Evolutionary conservation across 768 basidiomycete genomes (phyloP).

Genomic region (Calocera cornea): DNA sequence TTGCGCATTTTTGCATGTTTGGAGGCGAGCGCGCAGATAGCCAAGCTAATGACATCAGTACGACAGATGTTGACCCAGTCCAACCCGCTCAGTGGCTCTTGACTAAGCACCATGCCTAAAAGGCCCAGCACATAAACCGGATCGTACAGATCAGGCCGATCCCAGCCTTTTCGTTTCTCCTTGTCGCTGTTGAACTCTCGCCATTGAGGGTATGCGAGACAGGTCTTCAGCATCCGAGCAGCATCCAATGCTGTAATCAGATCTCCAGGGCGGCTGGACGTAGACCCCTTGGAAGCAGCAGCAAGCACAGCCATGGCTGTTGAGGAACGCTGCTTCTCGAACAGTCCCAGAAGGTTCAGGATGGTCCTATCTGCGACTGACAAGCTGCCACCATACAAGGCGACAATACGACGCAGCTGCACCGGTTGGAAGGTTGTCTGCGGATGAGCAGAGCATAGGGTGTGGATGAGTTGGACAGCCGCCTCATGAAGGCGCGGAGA

Average conservation of each 20-base stretch:
- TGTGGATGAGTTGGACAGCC: slow-evolving; percentile 43
- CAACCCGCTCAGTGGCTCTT: slow-evolving; percentile 44
- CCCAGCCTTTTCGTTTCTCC: slow-evolving; percentile 13
- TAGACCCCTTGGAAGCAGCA: slow-evolving; percentile 33
- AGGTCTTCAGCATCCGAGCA: slow-evolving; percentile 51
- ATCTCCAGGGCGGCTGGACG: slow-evolving; percentile 42
- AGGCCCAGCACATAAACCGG: slow-evolving; percentile 61
- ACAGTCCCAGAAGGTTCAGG: slow-evolving; percentile 62
- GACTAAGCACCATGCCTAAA: slow-evolving; percentile 50
- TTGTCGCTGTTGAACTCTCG: slow-evolving; percentile 35
- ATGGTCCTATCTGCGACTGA: slow-evolving; percentile 49
- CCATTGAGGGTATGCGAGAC: slow-evolving; percentile 55
- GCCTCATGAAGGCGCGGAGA: slow-evolving; percentile 29
- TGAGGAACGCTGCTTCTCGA: slow-evolving; percentile 53
- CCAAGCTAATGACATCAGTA: slow-evolving; percentile 60
- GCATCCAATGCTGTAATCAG: slow-evolving; percentile 61
- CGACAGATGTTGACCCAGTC: slow-evolving; percentile 82
- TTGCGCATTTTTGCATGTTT: slow-evolving; percentile 46
- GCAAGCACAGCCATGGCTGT: slow-evolving; percentile 51
- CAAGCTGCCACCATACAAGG: slow-evolving; percentile 63
- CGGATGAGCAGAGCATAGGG: slow-evolving; percentile 64
- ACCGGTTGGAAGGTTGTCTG: slow-evolving; percentile 72
- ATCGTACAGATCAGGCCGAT: slow-evolving; percentile 47
- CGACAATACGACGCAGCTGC: slow-evolving; percentile 64
- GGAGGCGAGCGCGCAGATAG: slow-evolving; percentile 59